A percentile compares a stretch with the other conserved stretches of the same genome.
Evolutionary conservation across 2,329 filamentous ascomycete genomes (phyloP).

Genomic region (Sclerotinia subarctica): DNA sequence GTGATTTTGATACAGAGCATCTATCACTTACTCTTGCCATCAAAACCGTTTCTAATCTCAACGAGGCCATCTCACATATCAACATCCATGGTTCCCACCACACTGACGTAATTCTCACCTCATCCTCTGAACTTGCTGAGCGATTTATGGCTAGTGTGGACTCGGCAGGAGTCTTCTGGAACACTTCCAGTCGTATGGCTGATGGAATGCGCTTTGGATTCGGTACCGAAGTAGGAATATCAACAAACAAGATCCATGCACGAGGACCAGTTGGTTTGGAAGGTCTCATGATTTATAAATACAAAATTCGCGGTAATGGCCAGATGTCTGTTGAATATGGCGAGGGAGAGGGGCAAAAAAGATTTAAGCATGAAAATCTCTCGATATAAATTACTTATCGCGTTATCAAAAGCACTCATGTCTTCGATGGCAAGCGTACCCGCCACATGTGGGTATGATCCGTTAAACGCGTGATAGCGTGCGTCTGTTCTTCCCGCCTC

Average conservation of each 20-base stretch:
- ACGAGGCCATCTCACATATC: slow-evolving; percentile 80
- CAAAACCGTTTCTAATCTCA: slow-evolving; percentile 67
- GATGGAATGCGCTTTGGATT: slow-evolving; percentile 98
- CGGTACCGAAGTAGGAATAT: slow-evolving; percentile 96
- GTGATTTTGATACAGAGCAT: slow-evolving; percentile 87
- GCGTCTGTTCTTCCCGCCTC: background rate
- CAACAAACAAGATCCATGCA: slow-evolving; percentile 97
- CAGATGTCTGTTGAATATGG: slow-evolving; percentile 79
- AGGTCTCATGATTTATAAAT: slow-evolving; percentile 96
- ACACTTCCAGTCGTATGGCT: slow-evolving; percentile 88
- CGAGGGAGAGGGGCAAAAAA: slow-evolving; percentile 56
- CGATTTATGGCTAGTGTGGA: slow-evolving; percentile 83
- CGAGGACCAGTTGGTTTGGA: slow-evolving; percentile 91
- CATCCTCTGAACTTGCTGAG: slow-evolving; percentile 64
- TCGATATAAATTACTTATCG: slow-evolving; percentile 24
- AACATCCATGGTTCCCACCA: slow-evolving; percentile 90
- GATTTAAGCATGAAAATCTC: slow-evolving; percentile 56
- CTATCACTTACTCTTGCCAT: slow-evolving; percentile 80
- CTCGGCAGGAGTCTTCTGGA: slow-evolving; percentile 94
- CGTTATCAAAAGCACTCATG: background rate
- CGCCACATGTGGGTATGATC: background rate
- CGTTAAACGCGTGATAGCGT: slow-evolving; percentile 1
- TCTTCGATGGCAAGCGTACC: background rate
- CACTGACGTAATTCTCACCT: slow-evolving; percentile 86
- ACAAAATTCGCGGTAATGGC: slow-evolving; percentile 78